Percentiles rank a stretch among this genome's conserved stretches.
Conservation (phyloP, 257 asterid genomes). For the Lantana camara region DNA sequence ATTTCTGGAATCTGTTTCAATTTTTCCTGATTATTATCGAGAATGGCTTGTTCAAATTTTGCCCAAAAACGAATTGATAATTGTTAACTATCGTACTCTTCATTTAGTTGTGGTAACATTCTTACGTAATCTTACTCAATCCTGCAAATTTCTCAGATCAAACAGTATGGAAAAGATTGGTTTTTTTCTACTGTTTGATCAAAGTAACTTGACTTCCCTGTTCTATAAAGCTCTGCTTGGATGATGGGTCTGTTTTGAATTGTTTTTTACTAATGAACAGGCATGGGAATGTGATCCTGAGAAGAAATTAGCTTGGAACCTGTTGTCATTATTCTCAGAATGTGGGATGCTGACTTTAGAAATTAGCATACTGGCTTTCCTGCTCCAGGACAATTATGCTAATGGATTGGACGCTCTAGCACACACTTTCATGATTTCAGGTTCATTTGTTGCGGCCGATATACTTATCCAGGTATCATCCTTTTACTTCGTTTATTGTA, state of each 20-base stretch:
- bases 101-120: neutral
- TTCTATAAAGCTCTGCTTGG: no score
- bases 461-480: conserved; percentile 52
- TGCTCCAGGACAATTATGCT: conserved; percentile 56
- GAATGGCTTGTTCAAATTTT: neutral
- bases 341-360: conserved; percentile 55
- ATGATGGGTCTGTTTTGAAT: conserved; percentile 12
- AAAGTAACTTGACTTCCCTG: neutral
- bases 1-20: neutral
- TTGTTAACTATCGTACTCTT: neutral
- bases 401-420: conserved; percentile 59
- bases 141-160: neutral
- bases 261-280: conserved; percentile 30
- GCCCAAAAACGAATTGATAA: neutral
- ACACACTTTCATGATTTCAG: conserved; percentile 56
- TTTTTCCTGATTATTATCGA: neutral
- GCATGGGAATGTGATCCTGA: conserved; percentile 62
- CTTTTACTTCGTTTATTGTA: conserved; percentile 14
- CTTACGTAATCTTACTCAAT: neutral
- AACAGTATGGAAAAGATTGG: neutral
- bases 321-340: conserved; percentile 48
- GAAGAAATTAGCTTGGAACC: conserved; percentile 53
- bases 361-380: conserved; percentile 51
- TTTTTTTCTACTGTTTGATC: neutral
- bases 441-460: conserved; percentile 51